phyloP scores from a whole-genome alignment of 768 basidiomycete species.

The Boletus sensibilis region DNA sequence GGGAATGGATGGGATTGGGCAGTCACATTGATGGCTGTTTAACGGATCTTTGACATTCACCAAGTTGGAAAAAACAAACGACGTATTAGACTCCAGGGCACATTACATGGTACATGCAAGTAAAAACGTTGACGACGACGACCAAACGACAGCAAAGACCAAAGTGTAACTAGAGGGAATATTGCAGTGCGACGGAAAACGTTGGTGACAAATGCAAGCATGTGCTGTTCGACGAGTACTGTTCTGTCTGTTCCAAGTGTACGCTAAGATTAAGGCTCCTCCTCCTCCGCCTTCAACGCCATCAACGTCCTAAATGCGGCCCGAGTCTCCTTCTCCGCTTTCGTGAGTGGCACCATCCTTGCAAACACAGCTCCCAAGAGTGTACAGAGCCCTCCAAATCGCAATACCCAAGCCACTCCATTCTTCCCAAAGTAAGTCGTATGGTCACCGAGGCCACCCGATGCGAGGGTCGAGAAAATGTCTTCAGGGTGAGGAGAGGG shows the following conservation, averaged over 20 bases:
- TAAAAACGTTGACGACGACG: background rate
- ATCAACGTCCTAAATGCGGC: constrained; percentile 78
- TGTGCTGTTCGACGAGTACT: background rate
- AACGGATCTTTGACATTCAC: background rate
- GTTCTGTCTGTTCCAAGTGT: background rate
- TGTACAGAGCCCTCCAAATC: constrained; percentile 88
- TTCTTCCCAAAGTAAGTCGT: constrained; percentile 75
- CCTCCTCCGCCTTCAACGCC: constrained; percentile 61
- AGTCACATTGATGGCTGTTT: constrained; percentile 31
- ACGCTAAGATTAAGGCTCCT: constrained; percentile 38
- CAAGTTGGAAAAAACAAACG: background rate
- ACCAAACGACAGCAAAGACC: background rate
- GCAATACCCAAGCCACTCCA: constrained; percentile 91
- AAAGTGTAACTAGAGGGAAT: constrained; percentile 2
- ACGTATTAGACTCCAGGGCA: background rate
- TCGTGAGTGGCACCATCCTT: constrained; percentile 83
- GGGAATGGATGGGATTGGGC: constrained; percentile 29
- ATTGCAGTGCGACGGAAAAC: constrained; percentile 2
- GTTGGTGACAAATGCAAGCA: constrained; percentile 17
- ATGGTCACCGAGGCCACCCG: constrained; percentile 39
- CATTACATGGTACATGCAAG: background rate
- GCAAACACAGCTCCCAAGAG: constrained; percentile 76
- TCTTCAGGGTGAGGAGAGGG: constrained; percentile 35
- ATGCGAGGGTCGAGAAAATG: constrained; percentile 17
- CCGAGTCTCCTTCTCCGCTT: constrained; percentile 88